Conservation (phyloP, 208 protist genomes). For the Crithidia acanthocephali region DNA sequence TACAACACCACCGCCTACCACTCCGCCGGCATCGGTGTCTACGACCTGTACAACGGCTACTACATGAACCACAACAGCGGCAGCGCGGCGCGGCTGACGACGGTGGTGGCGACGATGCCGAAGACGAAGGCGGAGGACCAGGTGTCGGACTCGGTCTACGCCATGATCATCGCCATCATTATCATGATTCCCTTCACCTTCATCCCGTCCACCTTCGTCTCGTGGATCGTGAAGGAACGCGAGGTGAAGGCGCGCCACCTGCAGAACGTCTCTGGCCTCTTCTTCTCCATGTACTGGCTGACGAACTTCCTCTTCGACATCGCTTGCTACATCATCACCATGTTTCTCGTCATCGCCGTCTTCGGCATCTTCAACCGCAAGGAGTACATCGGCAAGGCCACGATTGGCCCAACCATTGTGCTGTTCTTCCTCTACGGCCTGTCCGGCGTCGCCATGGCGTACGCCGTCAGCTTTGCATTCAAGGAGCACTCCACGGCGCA, state of each 20-base stretch:
- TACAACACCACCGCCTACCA: conserved; percentile 65
- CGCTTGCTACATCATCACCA: conserved; percentile 61
- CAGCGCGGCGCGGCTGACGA: conserved; percentile 18
- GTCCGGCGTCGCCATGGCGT: conserved; percentile 60
- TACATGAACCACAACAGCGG: conserved; percentile 25
- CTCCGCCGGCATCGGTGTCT: conserved; percentile 38
- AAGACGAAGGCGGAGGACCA: conserved; percentile 46
- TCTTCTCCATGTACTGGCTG: conserved; percentile 71
- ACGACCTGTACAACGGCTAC: conserved; percentile 48
- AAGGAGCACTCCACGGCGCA: conserved; percentile 70
- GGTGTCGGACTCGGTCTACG: conserved; percentile 36
- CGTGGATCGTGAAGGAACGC: conserved; percentile 82
- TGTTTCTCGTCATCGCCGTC: conserved; percentile 62
- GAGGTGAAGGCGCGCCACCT: conserved; percentile 68
- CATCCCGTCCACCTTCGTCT: conserved; percentile 66
- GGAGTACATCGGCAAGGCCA: conserved; percentile 59
- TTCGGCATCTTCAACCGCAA: conserved; percentile 57
- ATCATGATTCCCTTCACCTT: conserved; percentile 81
- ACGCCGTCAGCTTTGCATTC: conserved; percentile 72
- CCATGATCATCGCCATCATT: conserved; percentile 58
- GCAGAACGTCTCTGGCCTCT: conserved; percentile 73
- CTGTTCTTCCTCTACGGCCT: conserved; percentile 72
- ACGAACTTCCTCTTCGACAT: conserved; percentile 85
- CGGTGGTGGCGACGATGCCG: conserved; percentile 43
- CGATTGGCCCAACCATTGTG: conserved; percentile 50